Evolutionary conservation across 768 basidiomycete species (phyloP), one percentile per base, ranked within the genome.

Genomic region (Kwoniella botswanensis): DNA sequence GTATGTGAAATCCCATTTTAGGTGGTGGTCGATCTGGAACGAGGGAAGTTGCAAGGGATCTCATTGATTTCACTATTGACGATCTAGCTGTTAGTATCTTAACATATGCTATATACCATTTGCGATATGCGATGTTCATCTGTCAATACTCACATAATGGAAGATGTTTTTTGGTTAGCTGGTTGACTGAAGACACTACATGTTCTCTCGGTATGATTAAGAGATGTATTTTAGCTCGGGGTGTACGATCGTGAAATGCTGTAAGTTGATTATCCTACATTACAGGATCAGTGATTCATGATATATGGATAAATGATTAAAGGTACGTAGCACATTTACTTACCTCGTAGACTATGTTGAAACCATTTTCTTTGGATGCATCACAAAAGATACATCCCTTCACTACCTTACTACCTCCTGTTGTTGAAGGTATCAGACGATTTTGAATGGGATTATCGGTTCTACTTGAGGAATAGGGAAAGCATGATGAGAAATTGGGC

Each of bases 1-100:
- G 80, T 46, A 83, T 82, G 68, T 83, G 82, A 26, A 76, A 83
- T 52, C 82, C 82, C 50, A 77, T 71, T 46, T 79, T 81, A 22
- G 67, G 44, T 3, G n/a, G 44, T 22, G 67, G 46, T 21, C 21
- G 10, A 2, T 21, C 42, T 24, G 69, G 73, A 2, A 67, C 29
- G 18, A 77, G 68, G 29, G 55, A 42, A 17, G 18, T 29, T 21
- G 69, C 76, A 15, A 76, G 66, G 21, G 35, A 13, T 44, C 22
- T 67, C 80, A 78, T 78, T 13, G 52, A 26, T 41, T 62, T n/a
- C 24, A 76, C 76, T 79, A 58, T 2, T 35, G 35, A 35, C 35
- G 1, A 35, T 6, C 7, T 35, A 35, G 35, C 35, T 35, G 35
- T 35, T 35, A 35, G 35, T 6, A 6, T 9, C 35, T 35, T 35